Conservation (phyloP, 2,329 filamentous ascomycete species). For the Colletotrichum kahawae region DNA sequence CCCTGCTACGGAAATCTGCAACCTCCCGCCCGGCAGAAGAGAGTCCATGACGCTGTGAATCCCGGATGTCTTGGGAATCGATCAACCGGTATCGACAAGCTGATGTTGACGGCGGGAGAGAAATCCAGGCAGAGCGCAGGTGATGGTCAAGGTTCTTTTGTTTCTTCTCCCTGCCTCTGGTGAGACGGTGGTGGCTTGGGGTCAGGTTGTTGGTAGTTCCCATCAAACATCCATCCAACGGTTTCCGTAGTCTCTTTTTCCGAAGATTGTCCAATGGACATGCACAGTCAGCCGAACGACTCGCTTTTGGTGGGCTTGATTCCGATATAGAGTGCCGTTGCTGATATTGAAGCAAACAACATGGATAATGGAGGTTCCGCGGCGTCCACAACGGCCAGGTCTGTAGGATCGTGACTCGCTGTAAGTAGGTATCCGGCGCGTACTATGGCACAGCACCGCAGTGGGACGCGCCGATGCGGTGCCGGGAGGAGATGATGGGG, state of each 20-base stretch:
- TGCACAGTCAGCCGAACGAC: background rate
- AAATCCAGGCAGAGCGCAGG: background rate
- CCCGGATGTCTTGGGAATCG: background rate
- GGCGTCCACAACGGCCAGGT: background rate
- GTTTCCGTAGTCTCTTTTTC: background rate
- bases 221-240: background rate
- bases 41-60: background rate
- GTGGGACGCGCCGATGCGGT: background rate
- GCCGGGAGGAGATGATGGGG: background rate
- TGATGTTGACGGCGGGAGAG: background rate
- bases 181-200: background rate
- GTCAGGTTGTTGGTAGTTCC: background rate
- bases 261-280: background rate
- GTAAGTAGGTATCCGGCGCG: background rate
- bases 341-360: background rate
- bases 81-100: background rate
- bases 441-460: background rate
- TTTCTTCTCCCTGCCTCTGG: background rate
- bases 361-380: background rate
- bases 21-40: background rate
- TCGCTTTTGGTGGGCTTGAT: background rate
- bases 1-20: constrained; percentile 5
- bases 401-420: background rate
- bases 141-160: background rate
- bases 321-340: constrained; percentile 1